Conservation (phyloP, 805 yeast genomes). For the Ogataea trehalophila region DNA sequence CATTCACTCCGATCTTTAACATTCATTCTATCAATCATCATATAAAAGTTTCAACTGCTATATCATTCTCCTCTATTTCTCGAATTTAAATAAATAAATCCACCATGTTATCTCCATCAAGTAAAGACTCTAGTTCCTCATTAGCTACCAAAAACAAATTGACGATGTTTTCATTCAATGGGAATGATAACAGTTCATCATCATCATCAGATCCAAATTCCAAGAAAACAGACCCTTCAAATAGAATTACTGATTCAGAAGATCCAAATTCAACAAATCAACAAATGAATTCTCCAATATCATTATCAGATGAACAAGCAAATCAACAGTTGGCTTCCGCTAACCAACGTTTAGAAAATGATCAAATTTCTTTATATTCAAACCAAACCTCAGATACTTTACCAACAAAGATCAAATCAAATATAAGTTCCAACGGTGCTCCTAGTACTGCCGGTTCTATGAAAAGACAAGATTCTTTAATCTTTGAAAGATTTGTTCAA, state of each 20-base stretch:
- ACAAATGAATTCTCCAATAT: slow-evolving; percentile 15
- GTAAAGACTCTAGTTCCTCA: slow-evolving; percentile 15
- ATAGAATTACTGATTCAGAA: background rate
- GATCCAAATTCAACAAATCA: no score
- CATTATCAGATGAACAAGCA: slow-evolving; percentile 15
- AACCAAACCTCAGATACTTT: slow-evolving; percentile 4
- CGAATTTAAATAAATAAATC: background rate
- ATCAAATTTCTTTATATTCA: slow-evolving; percentile 18
- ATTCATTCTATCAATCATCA: background rate
- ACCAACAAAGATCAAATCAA: background rate
- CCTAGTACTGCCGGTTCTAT: background rate
- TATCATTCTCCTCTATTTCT: background rate
- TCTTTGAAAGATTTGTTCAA: slow-evolving; percentile 65
- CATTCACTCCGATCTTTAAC: background rate
- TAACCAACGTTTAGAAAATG: slow-evolving; percentile 12
- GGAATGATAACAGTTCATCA: background rate
- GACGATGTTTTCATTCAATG: slow-evolving; percentile 12
- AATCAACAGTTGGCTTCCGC: background rate
- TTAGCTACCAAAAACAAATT: slow-evolving; percentile 9
- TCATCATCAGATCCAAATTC: background rate
- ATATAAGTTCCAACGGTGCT: background rate
- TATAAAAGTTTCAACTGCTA: background rate
- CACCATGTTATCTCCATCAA: slow-evolving; percentile 22
- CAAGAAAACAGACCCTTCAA: slow-evolving; percentile 2
- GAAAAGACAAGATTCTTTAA: slow-evolving; percentile 37